Evolutionary conservation across 2,329 filamentous ascomycete species (phyloP).

Genomic region (Penicillium fuscoglaucum): DNA sequence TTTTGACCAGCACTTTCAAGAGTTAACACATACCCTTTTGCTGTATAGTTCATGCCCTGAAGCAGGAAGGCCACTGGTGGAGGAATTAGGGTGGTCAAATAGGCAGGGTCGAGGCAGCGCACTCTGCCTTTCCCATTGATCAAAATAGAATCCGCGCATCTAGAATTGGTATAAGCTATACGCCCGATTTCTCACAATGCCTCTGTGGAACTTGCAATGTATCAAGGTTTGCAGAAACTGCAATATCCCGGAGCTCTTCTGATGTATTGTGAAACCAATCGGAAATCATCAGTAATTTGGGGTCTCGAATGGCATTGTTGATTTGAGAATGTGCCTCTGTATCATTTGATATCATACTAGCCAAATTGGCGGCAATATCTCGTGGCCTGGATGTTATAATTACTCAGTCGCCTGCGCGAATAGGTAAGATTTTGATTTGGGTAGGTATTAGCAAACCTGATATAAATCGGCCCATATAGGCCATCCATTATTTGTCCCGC

Average conservation of each 20-base stretch:
- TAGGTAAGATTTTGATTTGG: conserved; percentile 25
- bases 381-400: neutral
- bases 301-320: conserved; percentile 21
- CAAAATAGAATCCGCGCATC: conserved; percentile 60
- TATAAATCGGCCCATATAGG: conserved; percentile 55
- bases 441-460: conserved; percentile 29
- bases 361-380: neutral
- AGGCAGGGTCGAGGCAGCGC: neutral
- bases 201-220: neutral
- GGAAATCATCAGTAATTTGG: conserved; percentile 51
- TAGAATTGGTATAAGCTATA: conserved; percentile 40
- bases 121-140: conserved; percentile 54
- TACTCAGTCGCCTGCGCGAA: neutral
- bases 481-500: conserved; percentile 59
- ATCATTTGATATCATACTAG: conserved; percentile 4
- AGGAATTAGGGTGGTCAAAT: neutral
- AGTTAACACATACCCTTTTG: conserved; percentile 6
- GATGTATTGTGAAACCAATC: conserved; percentile 59
- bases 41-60: conserved; percentile 1
- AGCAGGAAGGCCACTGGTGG: neutral
- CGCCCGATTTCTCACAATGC: neutral
- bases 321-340: conserved; percentile 51
- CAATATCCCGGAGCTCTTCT: conserved; percentile 34
- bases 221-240: conserved; percentile 16
- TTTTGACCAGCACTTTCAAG: neutral